phyloP scores from a whole-genome alignment of 306 rosid genomes.

The Ziziphus jujuba region DNA sequence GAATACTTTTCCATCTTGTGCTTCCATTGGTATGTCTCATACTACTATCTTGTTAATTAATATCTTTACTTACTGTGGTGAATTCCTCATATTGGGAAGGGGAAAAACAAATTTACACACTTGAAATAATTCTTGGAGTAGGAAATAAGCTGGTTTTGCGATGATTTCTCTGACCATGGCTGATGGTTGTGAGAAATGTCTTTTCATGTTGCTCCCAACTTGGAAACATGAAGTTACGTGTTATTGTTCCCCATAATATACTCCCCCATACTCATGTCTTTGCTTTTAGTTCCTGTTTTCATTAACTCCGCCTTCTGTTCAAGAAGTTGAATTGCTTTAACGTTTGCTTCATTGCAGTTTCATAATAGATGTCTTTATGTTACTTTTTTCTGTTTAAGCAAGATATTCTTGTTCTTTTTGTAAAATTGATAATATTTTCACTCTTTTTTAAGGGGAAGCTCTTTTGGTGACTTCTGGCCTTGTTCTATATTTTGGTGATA shows the following conservation, averaged over 20 bases:
- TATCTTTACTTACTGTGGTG: slow-evolving; percentile 1
- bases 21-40: slow-evolving; percentile 72
- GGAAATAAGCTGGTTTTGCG: not conserved
- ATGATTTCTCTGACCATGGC: not conserved
- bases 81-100: not conserved
- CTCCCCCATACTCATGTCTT: not conserved
- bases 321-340: slow-evolving; percentile 8
- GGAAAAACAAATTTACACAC: not conserved
- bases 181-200: not conserved
- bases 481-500: slow-evolving; percentile 89
- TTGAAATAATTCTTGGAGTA: not conserved
- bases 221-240: too few relatives aligned
- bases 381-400: not conserved
- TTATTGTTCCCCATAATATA: not conserved
- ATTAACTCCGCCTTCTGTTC: not conserved
- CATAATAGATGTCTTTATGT: not conserved
- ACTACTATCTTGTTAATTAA: not conserved
- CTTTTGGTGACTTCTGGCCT: slow-evolving; percentile 80
- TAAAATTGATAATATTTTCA: slow-evolving; percentile 5
- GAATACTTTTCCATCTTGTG: slow-evolving; percentile 76
- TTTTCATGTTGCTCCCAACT: not conserved
- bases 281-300: not conserved
- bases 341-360: slow-evolving; percentile 14
- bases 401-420: slow-evolving; percentile 10
- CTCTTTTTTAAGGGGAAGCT: slow-evolving; percentile 64